phyloP scores from a whole-genome alignment of 495 filamentous ascomycete species.

The Thozetella sp. region DNA sequence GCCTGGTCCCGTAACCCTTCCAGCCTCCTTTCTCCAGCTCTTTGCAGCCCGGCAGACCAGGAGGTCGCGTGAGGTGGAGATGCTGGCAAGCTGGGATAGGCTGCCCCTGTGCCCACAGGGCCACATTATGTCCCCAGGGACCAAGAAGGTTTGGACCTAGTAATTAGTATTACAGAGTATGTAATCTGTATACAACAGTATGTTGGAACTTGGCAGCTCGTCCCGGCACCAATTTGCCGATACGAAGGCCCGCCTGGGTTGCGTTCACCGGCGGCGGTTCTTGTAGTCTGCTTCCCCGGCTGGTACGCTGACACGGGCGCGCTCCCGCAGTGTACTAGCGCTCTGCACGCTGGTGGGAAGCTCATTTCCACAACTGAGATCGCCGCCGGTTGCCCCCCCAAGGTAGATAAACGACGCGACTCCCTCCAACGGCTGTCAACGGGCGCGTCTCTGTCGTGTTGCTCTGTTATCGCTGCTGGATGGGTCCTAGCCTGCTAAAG shows the following conservation, averaged over 20 bases:
- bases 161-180: no score
- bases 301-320: neutral
- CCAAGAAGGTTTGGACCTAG: no score
- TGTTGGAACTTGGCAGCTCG: neutral
- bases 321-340: neutral
- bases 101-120: no score
- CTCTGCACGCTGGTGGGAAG: neutral
- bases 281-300: neutral
- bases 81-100: no score
- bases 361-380: slow-evolving; percentile 1
- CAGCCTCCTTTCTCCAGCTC: no score
- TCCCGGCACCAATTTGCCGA: slow-evolving; percentile 3
- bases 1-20: no score
- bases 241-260: neutral
- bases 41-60: no score
- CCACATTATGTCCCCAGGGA: no score
- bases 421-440: neutral
- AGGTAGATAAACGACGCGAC: slow-evolving; percentile 2
- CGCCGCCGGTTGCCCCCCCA: neutral
- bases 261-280: neutral
- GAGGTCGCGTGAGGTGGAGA: neutral
- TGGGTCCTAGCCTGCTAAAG: no score
- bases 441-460: slow-evolving; percentile 1
- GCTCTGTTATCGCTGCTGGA: neutral
- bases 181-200: no score